These are phyloP conservation scores for Tylopilus balloui DNA, from an alignment of 768 basidiomycete species.

Conservation along the genomic window DNA sequence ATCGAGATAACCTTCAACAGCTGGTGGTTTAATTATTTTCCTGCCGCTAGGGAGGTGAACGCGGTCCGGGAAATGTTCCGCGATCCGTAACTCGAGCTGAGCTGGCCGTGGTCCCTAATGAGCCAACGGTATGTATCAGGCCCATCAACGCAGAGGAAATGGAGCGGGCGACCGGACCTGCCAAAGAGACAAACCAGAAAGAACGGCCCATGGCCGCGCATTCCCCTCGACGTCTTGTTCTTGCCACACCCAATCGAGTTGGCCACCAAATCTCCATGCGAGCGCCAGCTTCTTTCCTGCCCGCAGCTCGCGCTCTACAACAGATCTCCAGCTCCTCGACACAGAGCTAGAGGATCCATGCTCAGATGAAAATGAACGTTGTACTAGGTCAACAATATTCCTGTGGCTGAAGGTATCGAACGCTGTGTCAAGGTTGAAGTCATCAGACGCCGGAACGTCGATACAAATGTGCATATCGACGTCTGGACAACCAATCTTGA, in stretches of 20 bases:
- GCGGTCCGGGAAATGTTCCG: slow-evolving; percentile 57
- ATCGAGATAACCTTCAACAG: slow-evolving; percentile 83
- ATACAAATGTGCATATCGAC: slow-evolving; percentile 66
- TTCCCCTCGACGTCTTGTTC: slow-evolving; percentile 61
- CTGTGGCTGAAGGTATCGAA: slow-evolving; percentile 52
- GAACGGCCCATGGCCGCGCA: slow-evolving; percentile 62
- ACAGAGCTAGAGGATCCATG: slow-evolving; percentile 6
- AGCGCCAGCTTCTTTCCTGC: slow-evolving; percentile 62
- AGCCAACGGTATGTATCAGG: slow-evolving; percentile 7
- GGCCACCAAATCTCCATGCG: slow-evolving; percentile 71
- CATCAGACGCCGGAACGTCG: slow-evolving; percentile 53
- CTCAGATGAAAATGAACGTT: slow-evolving; percentile 48
- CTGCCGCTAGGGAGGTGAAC: slow-evolving; percentile 39
- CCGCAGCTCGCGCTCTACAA: slow-evolving; percentile 51
- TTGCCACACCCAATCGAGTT: slow-evolving; percentile 85
- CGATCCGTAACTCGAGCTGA: slow-evolving; percentile 69
- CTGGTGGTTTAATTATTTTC: slow-evolving; percentile 66
- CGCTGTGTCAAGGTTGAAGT: slow-evolving; percentile 34
- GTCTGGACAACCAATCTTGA: slow-evolving; percentile 70
- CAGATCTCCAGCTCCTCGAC: slow-evolving; percentile 52
- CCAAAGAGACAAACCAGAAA: slow-evolving; percentile 70
- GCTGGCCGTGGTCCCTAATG: slow-evolving; percentile 39
- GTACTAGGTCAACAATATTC: slow-evolving; percentile 62
- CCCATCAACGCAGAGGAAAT: slow-evolving; percentile 1
- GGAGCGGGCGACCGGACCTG: slow-evolving; percentile 45